Evolutionary conservation across 2,329 filamentous ascomycete genomes (phyloP).

Genomic region (Colletotrichum tofieldiae): DNA sequence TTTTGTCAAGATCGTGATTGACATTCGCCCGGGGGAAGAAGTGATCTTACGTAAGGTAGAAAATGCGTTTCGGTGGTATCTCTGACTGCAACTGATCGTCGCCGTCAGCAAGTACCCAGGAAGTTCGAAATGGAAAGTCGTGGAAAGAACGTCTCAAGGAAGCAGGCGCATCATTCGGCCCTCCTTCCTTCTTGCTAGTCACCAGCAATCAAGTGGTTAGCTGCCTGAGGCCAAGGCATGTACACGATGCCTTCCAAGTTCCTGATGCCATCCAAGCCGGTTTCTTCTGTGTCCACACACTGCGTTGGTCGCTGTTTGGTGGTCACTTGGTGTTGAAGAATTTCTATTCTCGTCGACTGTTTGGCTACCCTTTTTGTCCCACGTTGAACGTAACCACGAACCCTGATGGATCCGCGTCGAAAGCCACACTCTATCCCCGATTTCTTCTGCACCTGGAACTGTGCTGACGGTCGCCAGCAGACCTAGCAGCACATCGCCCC

Average conservation of each 20-base stretch:
- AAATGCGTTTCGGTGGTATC: not conserved
- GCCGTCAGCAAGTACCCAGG: not conserved
- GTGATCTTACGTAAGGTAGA: conserved; percentile 16
- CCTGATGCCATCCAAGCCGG: not conserved
- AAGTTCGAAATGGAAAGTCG: not conserved
- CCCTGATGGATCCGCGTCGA: conserved; percentile 3
- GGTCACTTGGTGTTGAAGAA: conserved; percentile 7
- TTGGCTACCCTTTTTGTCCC: conserved; percentile 15
- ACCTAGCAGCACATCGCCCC: conserved; percentile 11
- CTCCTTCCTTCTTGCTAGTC: conserved; percentile 5
- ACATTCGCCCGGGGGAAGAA: not conserved
- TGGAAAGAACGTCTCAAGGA: not conserved
- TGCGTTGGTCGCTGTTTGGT: not conserved
- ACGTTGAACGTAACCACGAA: conserved; percentile 17
- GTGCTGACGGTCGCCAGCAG: not conserved
- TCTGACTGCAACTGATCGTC: not conserved
- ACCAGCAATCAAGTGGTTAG: not conserved
- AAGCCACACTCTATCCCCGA: not conserved
- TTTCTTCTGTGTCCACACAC: conserved; percentile 5
- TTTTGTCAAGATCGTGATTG: conserved; percentile 18
- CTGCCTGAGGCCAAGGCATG: conserved; percentile 5
- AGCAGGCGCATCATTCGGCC: conserved; percentile 11
- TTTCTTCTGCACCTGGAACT: not conserved
- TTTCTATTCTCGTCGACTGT: conserved; percentile 3
- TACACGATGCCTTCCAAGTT: not conserved